A percentile compares a stretch with the other conserved stretches of the same genome.
Evolutionary conservation across 2,329 filamentous ascomycete species (phyloP).

Genomic region (Fusarium aywerte): DNA sequence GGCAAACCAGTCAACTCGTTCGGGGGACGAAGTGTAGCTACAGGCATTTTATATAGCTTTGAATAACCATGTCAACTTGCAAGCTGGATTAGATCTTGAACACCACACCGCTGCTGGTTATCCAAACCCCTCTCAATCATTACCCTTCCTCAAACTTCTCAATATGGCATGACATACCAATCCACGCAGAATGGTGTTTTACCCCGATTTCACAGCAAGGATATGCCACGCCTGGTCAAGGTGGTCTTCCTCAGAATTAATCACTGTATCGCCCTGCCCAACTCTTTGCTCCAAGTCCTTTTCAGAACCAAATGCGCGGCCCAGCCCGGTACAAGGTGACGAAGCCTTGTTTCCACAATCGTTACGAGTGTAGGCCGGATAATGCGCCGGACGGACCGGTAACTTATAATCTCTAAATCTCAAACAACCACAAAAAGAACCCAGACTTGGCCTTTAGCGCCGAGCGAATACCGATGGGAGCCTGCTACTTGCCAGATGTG

Average conservation of each 20-base stretch:
- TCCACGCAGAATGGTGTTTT: background rate
- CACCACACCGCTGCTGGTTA: background rate
- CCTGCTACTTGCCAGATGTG: background rate
- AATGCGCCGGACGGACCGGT: background rate
- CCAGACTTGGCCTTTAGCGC: background rate
- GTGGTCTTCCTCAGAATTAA: background rate
- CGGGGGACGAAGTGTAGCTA: too few relatives aligned
- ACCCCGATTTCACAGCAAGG: background rate
- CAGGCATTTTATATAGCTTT: too few relatives aligned
- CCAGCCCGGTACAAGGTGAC: background rate
- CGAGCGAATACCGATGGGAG: background rate
- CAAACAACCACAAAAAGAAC: too few relatives aligned
- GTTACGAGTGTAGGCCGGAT: background rate
- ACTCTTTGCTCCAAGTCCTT: too few relatives aligned
- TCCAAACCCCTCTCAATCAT: too few relatives aligned
- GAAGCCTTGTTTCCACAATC: background rate
- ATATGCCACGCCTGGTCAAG: background rate
- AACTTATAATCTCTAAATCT: background rate
- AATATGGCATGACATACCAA: too few relatives aligned
- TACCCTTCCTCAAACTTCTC: too few relatives aligned
- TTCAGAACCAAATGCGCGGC: background rate
- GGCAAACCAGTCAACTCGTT: background rate
- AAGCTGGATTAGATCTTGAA: too few relatives aligned
- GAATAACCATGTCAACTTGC: too few relatives aligned
- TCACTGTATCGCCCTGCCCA: background rate